Base-by-base conservation (phyloP, 768 basidiomycete species). In the Leucocoprinus birnbaumii region DNA sequence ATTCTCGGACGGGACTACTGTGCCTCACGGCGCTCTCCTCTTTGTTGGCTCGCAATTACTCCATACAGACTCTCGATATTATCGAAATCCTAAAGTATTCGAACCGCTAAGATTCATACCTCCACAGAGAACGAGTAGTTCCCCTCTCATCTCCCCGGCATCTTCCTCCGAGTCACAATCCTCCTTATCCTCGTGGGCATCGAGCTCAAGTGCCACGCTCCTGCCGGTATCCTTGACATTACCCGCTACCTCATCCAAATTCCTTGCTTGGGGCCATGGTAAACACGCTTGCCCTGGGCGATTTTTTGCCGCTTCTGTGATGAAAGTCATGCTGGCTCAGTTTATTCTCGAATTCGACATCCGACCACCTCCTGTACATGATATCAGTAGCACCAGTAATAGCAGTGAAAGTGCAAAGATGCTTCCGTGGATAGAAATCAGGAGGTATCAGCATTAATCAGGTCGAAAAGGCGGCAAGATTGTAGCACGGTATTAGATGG, bases 231-330 rank as follows among this genome's bases (percentile, higher is more conserved):
- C 54, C 21, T 49, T 34, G 11, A 55, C 54, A 6, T 48, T 55
- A 21, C 54, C 57, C 49, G 66, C 66, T 3, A 65, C 66, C 0
- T 63, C 63, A 8, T 43, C 63, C 11, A 66, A 69, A 4, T 71
- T 65, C 40, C 58, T 73, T 11, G 49, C 65, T 1, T 77, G 74
- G 51, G 74, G 75, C 2, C 63, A 69, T 26, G 74, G 74, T 1
- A 63, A 68, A 19, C 66, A 70, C 48, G 67, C 61, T 11, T 70
- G 68, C 44, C 71, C 74, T 5, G 60, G 60, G 7, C 43, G 60
- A 34, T 61, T 59, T 46, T 57, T 61, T 35, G 60, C 60, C 8
- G 55, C 58, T 13, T 40, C 45, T 7, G 60, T 52, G 22, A 42
- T 59, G 48, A 61, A 61, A 45, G 31, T 59, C n/a, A 27, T 59